These are phyloP conservation scores for Trichocladium uniseriatum DNA, from an alignment of 495 filamentous ascomycete species.

Conservation along the genomic window DNA sequence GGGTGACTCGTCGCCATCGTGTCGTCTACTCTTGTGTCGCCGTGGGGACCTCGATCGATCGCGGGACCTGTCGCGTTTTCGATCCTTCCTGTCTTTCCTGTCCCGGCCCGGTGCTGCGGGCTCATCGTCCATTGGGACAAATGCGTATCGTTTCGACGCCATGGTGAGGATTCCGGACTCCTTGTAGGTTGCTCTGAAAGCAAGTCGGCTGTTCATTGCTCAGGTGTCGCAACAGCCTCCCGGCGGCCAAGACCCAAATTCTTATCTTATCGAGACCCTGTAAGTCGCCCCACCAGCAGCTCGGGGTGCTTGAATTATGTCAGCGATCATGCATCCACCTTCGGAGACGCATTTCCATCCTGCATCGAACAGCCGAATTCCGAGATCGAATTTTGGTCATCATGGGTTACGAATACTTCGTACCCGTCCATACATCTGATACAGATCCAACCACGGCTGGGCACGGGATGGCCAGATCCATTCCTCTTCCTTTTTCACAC, in stretches of 20 bases:
- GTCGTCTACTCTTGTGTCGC: constrained; percentile 25
- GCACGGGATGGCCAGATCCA: too few species aligned
- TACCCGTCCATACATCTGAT: too few species aligned
- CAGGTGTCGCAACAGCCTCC: too few species aligned
- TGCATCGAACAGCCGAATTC: too few species aligned
- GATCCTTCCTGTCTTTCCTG: constrained; percentile 45
- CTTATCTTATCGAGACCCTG: constrained; percentile 25
- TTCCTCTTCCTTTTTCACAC: too few species aligned
- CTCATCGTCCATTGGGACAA: constrained; percentile 78
- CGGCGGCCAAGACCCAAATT: constrained; percentile 4
- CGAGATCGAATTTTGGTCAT: too few species aligned
- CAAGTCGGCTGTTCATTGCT: too few species aligned
- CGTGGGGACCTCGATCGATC: constrained; percentile 27
- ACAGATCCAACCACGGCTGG: too few species aligned
- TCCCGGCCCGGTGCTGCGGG: constrained; percentile 45
- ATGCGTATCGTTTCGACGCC: constrained; percentile 61
- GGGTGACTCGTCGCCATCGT: constrained; percentile 20
- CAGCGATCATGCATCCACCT: too few species aligned
- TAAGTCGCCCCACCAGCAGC: not conserved
- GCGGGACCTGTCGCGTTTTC: constrained; percentile 38
- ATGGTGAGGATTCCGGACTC: constrained; percentile 19
- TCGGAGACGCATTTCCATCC: too few species aligned
- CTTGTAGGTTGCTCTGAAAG: too few species aligned
- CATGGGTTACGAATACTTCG: not conserved
- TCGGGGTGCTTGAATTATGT: too few species aligned